Evolutionary conservation across 257 asterid species (phyloP).

Genomic region (Coffea canephora): DNA sequence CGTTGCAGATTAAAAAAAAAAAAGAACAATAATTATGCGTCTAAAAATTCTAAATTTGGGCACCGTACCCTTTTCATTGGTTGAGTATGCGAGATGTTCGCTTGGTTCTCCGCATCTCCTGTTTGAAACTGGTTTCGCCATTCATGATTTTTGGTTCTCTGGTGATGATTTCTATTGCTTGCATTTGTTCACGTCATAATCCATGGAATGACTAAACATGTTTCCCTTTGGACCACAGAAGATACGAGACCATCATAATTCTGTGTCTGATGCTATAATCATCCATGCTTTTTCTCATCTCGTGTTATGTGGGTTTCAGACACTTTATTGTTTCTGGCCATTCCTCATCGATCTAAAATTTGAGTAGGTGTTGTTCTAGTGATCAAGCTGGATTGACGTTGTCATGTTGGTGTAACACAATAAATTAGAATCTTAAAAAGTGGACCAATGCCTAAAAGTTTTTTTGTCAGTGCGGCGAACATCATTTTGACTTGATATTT

Average conservation of each 20-base stretch:
- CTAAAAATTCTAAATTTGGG: background rate
- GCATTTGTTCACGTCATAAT: constrained; percentile 8
- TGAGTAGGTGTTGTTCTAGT: background rate
- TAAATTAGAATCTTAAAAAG: constrained; percentile 4
- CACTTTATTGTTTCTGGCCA: constrained; percentile 3
- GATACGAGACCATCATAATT: background rate
- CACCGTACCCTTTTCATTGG: background rate
- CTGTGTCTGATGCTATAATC: background rate
- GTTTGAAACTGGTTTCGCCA: background rate
- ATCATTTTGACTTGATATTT: constrained; percentile 11
- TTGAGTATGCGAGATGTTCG: constrained; percentile 7
- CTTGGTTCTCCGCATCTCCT: background rate
- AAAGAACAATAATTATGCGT: background rate
- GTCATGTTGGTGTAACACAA: background rate
- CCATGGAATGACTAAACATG: constrained; percentile 11
- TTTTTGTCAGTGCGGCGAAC: constrained; percentile 19
- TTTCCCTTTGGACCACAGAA: constrained; percentile 20
- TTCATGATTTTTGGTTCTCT: background rate
- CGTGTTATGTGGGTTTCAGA: constrained; percentile 2
- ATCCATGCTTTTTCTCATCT: constrained; percentile 3
- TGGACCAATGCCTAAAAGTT: constrained; percentile 14
- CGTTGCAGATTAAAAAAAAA: background rate
- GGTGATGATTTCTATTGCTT: background rate
- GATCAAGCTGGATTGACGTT: background rate
- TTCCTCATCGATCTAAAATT: constrained; percentile 2